A percentile compares a stretch with the other conserved stretches of the same genome.
These are phyloP conservation scores for Lenzites betulinus DNA, from an alignment of 768 basidiomycete species.

Conservation along the genomic window DNA sequence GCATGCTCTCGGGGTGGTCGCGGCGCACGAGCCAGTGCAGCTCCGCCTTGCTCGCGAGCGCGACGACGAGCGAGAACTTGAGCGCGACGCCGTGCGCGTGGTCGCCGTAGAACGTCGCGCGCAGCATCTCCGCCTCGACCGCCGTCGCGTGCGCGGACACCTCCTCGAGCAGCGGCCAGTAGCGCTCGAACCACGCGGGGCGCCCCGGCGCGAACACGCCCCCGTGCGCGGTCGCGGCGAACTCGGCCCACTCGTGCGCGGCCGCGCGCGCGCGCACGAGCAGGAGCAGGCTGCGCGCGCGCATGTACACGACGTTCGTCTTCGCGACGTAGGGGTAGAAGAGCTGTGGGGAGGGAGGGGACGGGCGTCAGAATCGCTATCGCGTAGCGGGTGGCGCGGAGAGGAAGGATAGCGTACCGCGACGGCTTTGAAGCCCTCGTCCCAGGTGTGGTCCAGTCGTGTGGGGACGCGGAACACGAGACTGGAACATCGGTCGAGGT, in stretches of 20 bases:
- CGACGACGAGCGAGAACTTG: conserved; percentile 28
- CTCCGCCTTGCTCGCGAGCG: conserved; percentile 27
- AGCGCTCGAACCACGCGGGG: conserved; percentile 24
- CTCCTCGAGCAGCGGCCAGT: conserved; percentile 29
- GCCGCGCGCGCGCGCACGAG: conserved; percentile 9
- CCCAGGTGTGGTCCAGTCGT: conserved; percentile 19
- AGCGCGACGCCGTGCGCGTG: conserved; percentile 22
- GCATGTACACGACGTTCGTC: conserved; percentile 22
- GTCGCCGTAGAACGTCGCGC: conserved; percentile 23
- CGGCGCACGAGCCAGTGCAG: conserved; percentile 26
- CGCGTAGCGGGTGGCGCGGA: neutral
- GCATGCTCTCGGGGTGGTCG: conserved; percentile 26
- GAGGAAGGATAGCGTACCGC: conserved; percentile 15
- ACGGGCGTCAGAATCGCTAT: neutral
- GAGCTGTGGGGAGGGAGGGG: conserved; percentile 9
- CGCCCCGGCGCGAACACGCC: conserved; percentile 14
- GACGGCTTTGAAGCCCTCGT: conserved; percentile 21
- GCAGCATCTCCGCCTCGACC: conserved; percentile 25
- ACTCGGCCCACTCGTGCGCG: conserved; percentile 9
- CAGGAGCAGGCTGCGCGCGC: conserved; percentile 20
- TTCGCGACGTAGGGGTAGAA: conserved; percentile 20
- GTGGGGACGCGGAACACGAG: conserved; percentile 23
- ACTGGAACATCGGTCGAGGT: conserved; percentile 25
- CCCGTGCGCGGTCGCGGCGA: conserved; percentile 10
- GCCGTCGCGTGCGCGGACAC: conserved; percentile 21